These are phyloP conservation scores for Shiraia sp. DNA, from an alignment of 2,329 filamentous ascomycete genomes.

Conservation along the genomic window DNA sequence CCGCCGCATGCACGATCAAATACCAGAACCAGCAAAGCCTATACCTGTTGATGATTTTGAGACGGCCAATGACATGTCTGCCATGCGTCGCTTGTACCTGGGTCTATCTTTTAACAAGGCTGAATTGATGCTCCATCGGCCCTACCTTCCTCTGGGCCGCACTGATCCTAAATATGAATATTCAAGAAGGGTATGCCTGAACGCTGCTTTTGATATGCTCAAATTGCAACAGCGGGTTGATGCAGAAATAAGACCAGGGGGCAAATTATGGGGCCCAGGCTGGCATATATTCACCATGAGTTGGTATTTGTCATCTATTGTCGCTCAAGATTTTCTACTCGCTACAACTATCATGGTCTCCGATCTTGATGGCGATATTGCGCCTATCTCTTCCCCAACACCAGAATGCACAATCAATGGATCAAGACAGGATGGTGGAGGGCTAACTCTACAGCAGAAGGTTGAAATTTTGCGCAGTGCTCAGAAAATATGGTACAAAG, in stretches of 20 bases:
- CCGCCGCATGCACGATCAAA: conserved; percentile 21
- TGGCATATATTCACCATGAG: conserved; percentile 46
- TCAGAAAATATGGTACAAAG: conserved; percentile 29
- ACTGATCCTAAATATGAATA: conserved; percentile 43
- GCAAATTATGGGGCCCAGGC: conserved; percentile 28
- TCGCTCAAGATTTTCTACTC: conserved; percentile 53
- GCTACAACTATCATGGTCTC: conserved; percentile 54
- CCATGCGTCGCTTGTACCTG: conserved; percentile 36
- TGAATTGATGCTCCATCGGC: conserved; percentile 43
- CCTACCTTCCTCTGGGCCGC: conserved; percentile 41
- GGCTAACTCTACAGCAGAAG: conserved; percentile 30
- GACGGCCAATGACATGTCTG: conserved; percentile 9
- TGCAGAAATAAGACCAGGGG: conserved; percentile 46
- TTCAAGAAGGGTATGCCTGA: conserved; percentile 50
- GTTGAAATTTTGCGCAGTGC: conserved; percentile 24
- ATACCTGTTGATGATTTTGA: conserved; percentile 16
- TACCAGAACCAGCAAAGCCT: conserved; percentile 25
- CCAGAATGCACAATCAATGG: conserved; percentile 4
- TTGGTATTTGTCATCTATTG: conserved; percentile 51
- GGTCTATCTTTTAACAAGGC: conserved; percentile 38
- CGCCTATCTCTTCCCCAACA: conserved; percentile 13
- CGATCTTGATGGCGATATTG: conserved; percentile 43
- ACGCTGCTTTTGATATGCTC: conserved; percentile 51
- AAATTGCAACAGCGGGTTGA: conserved; percentile 51
- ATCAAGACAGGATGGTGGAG: conserved; percentile 20